Evolutionary conservation across 2,329 filamentous ascomycete genomes (phyloP).

Genomic region (Phaeosphaeria sp.): DNA sequence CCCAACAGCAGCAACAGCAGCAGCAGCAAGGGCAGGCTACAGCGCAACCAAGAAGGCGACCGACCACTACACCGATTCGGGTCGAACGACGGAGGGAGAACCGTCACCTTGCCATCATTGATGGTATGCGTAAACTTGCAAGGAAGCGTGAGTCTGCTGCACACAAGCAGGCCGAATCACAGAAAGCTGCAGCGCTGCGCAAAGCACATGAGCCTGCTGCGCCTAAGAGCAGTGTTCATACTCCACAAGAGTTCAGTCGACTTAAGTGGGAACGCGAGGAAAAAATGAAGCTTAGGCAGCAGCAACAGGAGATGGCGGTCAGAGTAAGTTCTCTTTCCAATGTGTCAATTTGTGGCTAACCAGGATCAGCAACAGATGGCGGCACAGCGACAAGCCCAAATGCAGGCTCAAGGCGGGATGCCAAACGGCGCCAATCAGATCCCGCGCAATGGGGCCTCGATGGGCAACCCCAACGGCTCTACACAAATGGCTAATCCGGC

Average conservation of each 20-base stretch:
- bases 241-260: conserved; percentile 88
- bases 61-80: conserved; percentile 74
- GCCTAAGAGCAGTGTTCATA: conserved; percentile 67
- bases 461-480: conserved; percentile 36
- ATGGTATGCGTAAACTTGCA: conserved; percentile 92
- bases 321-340: conserved; percentile 47
- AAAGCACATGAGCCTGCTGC: conserved; percentile 77
- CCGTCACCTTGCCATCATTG: conserved; percentile 85
- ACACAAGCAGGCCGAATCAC: conserved; percentile 84
- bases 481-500: conserved; percentile 37
- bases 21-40: conserved; percentile 59
- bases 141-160: conserved; percentile 87
- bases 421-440: conserved; percentile 48
- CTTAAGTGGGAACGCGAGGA: conserved; percentile 88
- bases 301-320: conserved; percentile 61
- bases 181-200: conserved; percentile 74
- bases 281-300: conserved; percentile 61
- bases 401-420: conserved; percentile 48
- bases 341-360: conserved; percentile 14
- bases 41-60: conserved; percentile 65
- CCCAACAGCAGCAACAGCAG: conserved; percentile 60
- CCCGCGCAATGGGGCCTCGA: conserved; percentile 51
- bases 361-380: conserved; percentile 42
- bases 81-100: conserved; percentile 88
- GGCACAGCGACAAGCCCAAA: conserved; percentile 45